phyloP scores from a whole-genome alignment of 768 basidiomycete genomes.

The Gloeophyllum trabeum region DNA sequence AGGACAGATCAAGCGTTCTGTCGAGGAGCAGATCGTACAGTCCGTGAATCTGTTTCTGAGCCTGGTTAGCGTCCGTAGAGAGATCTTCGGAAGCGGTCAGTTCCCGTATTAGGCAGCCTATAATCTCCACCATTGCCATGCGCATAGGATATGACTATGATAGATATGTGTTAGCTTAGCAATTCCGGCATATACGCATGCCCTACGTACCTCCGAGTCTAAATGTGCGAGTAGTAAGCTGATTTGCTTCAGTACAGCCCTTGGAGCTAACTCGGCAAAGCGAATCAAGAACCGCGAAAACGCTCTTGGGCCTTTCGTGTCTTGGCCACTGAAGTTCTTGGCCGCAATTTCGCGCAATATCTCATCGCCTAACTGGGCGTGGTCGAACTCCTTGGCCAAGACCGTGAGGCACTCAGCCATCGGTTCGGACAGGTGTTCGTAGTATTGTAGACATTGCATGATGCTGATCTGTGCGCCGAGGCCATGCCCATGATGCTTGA shows the following conservation, averaged over 20 bases:
- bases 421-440: constrained; percentile 87
- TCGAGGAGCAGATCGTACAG: constrained; percentile 80
- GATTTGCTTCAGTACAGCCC: constrained; percentile 82
- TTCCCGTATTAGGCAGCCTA: constrained; percentile 78
- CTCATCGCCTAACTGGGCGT: constrained; percentile 83
- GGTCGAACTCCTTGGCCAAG: constrained; percentile 79
- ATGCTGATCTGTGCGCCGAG: constrained; percentile 82
- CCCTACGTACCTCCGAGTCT: constrained; percentile 73
- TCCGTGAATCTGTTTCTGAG: constrained; percentile 63
- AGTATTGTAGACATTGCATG: constrained; percentile 87
- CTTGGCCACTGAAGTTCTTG: constrained; percentile 68
- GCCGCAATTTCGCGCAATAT: constrained; percentile 79
- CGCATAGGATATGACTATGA: constrained; percentile 90
- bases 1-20: constrained; percentile 79
- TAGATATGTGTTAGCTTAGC: background rate
- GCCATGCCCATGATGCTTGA: constrained; percentile 82
- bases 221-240: constrained; percentile 74
- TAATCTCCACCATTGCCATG: constrained; percentile 84
- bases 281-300: constrained; percentile 79
- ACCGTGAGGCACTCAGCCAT: constrained; percentile 85
- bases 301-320: constrained; percentile 77
- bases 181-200: background rate
- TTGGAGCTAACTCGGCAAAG: constrained; percentile 70
- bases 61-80: constrained; percentile 35
- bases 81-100: constrained; percentile 46